These are phyloP conservation scores for Phyllostachys edulis DNA, from an alignment of 176 grass and related monocot genomes.

Conservation along the genomic window DNA sequence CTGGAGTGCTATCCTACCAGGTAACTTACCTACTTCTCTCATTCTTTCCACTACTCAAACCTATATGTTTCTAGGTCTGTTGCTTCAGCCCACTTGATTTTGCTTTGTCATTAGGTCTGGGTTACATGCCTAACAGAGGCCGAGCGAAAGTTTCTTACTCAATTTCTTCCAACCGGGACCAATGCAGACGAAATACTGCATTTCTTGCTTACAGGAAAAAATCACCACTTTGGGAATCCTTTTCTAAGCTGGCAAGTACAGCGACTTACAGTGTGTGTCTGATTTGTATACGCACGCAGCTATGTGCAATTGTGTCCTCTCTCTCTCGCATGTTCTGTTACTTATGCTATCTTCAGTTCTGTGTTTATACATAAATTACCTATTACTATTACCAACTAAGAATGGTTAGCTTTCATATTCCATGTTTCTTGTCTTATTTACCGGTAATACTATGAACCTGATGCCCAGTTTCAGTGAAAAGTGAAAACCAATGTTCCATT, in stretches of 20 bases:
- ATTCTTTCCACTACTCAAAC: background rate
- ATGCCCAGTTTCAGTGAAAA: background rate
- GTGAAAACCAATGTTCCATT: background rate
- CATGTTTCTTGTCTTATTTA: background rate
- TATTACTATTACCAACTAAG: background rate
- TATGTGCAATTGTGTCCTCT: background rate
- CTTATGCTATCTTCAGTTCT: background rate
- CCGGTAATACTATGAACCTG: background rate
- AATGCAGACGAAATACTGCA: constrained; percentile 55
- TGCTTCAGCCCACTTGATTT: background rate
- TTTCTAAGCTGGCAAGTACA: constrained; percentile 64
- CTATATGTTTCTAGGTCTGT: background rate
- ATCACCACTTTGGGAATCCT: constrained; percentile 55
- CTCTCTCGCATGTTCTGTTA: background rate
- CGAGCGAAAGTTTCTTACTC: constrained; percentile 62
- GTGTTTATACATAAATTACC: background rate
- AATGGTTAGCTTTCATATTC: background rate
- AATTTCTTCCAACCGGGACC: constrained; percentile 58
- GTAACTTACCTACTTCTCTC: constrained; percentile 9
- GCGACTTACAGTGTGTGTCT: background rate
- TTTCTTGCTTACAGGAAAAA: constrained; percentile 48
- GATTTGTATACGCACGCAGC: background rate
- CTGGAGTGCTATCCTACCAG: constrained; percentile 55
- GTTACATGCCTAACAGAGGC: constrained; percentile 59
- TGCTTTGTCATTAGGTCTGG: constrained; percentile 37